Conservation (phyloP, 441 rosid species). For the Arabidopsis lyrata region DNA sequence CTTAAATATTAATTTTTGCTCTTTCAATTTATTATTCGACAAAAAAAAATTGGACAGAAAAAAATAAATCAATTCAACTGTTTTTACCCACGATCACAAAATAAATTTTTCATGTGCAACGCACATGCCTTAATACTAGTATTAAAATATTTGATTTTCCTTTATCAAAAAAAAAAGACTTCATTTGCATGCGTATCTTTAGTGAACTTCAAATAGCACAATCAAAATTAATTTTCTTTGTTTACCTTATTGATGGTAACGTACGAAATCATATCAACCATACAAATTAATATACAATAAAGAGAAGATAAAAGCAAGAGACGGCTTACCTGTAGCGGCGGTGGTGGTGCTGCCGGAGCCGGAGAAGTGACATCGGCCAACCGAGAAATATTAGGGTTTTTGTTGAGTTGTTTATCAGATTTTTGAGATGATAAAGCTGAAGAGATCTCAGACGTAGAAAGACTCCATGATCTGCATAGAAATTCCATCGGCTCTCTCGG, state of each 20-base stretch:
- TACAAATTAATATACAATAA: neutral
- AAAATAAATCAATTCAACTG: too few relatives aligned
- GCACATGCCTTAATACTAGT: too few relatives aligned
- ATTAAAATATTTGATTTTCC: too few relatives aligned
- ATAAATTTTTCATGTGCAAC: too few relatives aligned
- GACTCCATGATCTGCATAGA: constrained; percentile 91
- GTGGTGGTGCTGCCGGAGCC: constrained; percentile 25
- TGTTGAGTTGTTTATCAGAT: constrained; percentile 49
- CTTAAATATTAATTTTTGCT: too few relatives aligned
- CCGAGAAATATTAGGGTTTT: constrained; percentile 32
- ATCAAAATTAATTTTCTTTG: neutral
- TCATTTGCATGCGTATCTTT: too few relatives aligned
- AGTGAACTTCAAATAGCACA: neutral
- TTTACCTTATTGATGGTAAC: neutral
- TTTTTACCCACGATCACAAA: too few relatives aligned
- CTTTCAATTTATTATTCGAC: too few relatives aligned
- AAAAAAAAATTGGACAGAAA: too few relatives aligned
- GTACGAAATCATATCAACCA: constrained; percentile 11
- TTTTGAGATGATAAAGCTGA: constrained; percentile 65
- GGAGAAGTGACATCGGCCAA: constrained; percentile 3
- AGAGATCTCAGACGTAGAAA: constrained; percentile 86
- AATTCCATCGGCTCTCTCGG: constrained; percentile 95
- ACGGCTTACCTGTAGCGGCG: constrained; percentile 38
- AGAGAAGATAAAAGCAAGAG: constrained; percentile 2
- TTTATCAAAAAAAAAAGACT: too few relatives aligned